Base-by-base conservation (phyloP, 169 alveolate species). In the Plasmodium gonderi region DNA sequence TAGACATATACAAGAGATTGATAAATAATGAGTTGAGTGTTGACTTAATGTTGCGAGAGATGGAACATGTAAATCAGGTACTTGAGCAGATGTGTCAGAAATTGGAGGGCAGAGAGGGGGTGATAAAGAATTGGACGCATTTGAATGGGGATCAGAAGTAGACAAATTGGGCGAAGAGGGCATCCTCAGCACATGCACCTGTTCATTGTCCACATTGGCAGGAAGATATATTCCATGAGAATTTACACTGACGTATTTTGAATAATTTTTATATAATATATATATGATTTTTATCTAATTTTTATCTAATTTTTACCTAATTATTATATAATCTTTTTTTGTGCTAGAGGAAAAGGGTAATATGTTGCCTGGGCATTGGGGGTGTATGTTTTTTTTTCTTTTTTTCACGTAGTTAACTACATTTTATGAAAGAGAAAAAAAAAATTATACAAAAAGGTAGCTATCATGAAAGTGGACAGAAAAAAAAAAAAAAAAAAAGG, bases 11-110 rank as follows among this genome's bases (percentile, higher is more conserved):
- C 36, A 90, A 78, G 44, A 26, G 80, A 79, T 33, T 90, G 26
- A 12, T 90, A 44, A 7, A 65, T n/a, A 33, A 49, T 23, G 91
- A 90, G 38, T 40, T 90, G 23, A 49, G 44, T 0, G 51, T 90
- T 7, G 65, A 44, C 38, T 26, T 64, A 72, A 77, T 90, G 51
- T 40, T 79, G n/a, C 17, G 40, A n/a, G 94, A 90, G 65, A 49
- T 29, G 40, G 33, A 90, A 7, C 47, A 65, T 33, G 72, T 90
- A 3, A 90, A 64, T 33, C 4, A 38, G n/a, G 11, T 44, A 8
- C 29, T 79, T 64, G 72, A 31, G 51, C 29, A 12, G 26, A 31
- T 90, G 45, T 45, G 33, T 14, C 42, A 90, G 14, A 38, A 90
- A 1, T 60, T 31, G 65, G 85, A 47, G 23, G 47, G 5, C 23